A percentile compares a stretch with the other conserved stretches of the same genome.
Evolutionary conservation across 352 stramenopile species (phyloP).

Genomic region (Phytophthora capsici): DNA sequence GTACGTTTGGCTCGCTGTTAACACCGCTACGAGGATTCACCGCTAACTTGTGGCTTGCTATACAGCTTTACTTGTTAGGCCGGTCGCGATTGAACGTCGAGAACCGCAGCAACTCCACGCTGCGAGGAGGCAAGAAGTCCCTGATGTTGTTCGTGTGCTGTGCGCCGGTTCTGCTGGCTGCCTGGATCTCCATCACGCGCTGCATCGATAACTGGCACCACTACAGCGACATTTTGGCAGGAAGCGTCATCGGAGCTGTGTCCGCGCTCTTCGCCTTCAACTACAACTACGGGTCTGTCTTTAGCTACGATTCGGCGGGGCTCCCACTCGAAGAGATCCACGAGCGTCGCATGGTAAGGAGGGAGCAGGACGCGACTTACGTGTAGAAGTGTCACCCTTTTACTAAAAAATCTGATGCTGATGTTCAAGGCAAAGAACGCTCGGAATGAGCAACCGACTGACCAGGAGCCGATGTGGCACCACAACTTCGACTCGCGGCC

Average conservation of each 20-base stretch:
- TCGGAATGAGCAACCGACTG: conserved; percentile 11
- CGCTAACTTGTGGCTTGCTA: neutral
- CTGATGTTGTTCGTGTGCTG: conserved; percentile 78
- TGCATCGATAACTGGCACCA: conserved; percentile 89
- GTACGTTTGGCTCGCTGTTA: conserved; percentile 31
- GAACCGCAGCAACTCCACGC: conserved; percentile 58
- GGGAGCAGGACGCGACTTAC: conserved; percentile 9
- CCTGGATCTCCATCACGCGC: conserved; percentile 78
- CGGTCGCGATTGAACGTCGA: conserved; percentile 68
- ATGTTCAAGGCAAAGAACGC: conserved; percentile 19
- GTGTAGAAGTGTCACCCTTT: conserved; percentile 11
- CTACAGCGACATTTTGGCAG: conserved; percentile 81
- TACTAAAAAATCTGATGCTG: conserved; percentile 17
- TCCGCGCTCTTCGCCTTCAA: conserved; percentile 55
- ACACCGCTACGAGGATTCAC: neutral
- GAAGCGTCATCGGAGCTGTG: conserved; percentile 56
- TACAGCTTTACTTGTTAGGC: conserved; percentile 74
- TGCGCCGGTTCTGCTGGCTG: conserved; percentile 57
- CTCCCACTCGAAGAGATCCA: conserved; percentile 64
- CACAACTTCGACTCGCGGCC: conserved; percentile 54
- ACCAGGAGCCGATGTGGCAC: conserved; percentile 47
- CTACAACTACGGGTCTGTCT: conserved; percentile 80
- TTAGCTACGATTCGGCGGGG: conserved; percentile 63
- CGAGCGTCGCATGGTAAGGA: conserved; percentile 51
- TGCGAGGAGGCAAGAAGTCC: conserved; percentile 62